Evolutionary conservation across 2,329 filamentous ascomycete species (phyloP).

Genomic region (Neonectria faginata): DNA sequence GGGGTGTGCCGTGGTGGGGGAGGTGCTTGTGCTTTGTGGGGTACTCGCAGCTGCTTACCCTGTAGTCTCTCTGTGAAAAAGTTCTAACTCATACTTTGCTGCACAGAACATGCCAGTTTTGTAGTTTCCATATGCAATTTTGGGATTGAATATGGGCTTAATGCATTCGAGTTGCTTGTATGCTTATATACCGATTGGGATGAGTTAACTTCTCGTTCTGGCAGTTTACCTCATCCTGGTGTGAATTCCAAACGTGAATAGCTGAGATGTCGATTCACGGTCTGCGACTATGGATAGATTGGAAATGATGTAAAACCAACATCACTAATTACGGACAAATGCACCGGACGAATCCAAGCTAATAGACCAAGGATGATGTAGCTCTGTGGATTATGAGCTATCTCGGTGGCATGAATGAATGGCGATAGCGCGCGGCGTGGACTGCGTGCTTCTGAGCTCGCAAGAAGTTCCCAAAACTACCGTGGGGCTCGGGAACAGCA

Average conservation of each 20-base stretch:
- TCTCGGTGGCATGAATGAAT: no score
- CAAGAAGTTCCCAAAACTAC: background rate
- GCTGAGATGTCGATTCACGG: no score
- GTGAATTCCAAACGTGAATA: background rate
- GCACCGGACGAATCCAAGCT: background rate
- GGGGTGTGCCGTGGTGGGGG: constrained; percentile 16
- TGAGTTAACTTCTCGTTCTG: no score
- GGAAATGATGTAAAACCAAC: background rate
- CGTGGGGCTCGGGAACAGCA: background rate
- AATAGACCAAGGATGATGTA: background rate
- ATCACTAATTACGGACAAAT: background rate
- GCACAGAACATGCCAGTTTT: background rate
- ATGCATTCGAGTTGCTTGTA: background rate
- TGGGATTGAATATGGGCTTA: background rate
- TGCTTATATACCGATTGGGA: background rate
- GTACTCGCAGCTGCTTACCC: constrained; percentile 14
- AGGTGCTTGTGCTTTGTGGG: constrained; percentile 19
- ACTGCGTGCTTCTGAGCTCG: background rate
- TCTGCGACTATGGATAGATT: no score
- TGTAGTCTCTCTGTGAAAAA: background rate
- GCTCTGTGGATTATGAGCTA: background rate
- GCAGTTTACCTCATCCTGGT: background rate
- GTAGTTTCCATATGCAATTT: background rate
- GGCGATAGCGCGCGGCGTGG: background rate
- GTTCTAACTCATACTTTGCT: background rate